phyloP scores from a whole-genome alignment of 257 asterid species.

The Plectranthus barbatus region DNA sequence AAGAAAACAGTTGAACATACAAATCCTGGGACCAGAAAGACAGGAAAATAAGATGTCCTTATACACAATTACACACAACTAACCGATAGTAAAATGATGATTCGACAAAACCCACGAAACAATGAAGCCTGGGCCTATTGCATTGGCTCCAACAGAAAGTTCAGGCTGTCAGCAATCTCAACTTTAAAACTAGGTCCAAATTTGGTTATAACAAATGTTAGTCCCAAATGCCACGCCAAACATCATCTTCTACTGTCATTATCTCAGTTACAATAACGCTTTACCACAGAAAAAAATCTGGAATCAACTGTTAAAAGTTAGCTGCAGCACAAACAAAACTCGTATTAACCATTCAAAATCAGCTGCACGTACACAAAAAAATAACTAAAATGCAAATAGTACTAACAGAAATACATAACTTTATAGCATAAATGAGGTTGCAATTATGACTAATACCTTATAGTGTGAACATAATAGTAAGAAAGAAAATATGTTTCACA shows the following conservation, averaged over 20 bases:
- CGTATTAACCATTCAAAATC: background rate
- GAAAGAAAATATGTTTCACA: background rate
- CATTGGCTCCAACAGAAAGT: background rate
- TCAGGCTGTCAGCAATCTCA: slow-evolving; percentile 3
- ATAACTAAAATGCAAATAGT: background rate
- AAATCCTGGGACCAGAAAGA: background rate
- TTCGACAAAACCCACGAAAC: background rate
- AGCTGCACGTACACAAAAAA: background rate
- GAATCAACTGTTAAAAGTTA: background rate
- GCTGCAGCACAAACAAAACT: slow-evolving; percentile 3
- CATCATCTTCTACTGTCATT: background rate
- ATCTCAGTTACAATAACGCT: slow-evolving; percentile 1
- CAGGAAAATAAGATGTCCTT: background rate
- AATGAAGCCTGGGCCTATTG: background rate
- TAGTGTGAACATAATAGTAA: background rate
- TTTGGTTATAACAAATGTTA: slow-evolving; percentile 1
- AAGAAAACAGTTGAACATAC: background rate
- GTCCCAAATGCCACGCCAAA: background rate
- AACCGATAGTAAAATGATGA: slow-evolving; percentile 4
- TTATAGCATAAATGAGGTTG: slow-evolving; percentile 3
- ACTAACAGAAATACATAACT: background rate
- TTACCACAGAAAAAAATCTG: background rate
- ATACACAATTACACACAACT: background rate
- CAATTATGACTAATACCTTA: slow-evolving; percentile 1
- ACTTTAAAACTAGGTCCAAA: slow-evolving; percentile 7